Evolutionary conservation across 768 basidiomycete species (phyloP).

Genomic region (Phanerodontia chrysosporium): DNA sequence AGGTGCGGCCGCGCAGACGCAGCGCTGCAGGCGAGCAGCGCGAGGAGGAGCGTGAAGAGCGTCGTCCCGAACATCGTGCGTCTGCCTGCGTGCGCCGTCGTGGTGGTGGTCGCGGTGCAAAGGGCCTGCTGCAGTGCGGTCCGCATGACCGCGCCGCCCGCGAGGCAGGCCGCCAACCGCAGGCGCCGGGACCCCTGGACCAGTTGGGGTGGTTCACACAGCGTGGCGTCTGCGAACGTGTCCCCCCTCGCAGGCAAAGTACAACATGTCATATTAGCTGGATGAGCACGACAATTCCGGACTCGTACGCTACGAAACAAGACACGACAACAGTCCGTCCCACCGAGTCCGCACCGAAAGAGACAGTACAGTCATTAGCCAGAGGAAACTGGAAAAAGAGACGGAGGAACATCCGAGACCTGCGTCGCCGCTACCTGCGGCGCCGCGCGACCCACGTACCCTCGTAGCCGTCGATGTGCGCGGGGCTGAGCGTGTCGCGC

Average conservation of each 20-base stretch:
- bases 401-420: too few relatives aligned
- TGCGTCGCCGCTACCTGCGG: conserved; percentile 42
- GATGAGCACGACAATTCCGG: not conserved
- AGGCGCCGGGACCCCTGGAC: too few relatives aligned
- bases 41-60: not conserved
- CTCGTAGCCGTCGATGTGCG: conserved; percentile 69
- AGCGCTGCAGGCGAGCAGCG: not conserved
- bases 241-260: not conserved
- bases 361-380: too few relatives aligned
- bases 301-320: not conserved
- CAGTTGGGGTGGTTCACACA: too few relatives aligned
- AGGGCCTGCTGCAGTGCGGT: too few relatives aligned
- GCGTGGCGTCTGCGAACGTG: too few relatives aligned
- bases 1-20: not conserved
- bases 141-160: too few relatives aligned
- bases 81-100: not conserved
- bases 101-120: not conserved
- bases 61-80: not conserved
- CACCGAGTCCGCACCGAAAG: not conserved
- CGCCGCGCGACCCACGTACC: conserved; percentile 79
- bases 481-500: conserved; percentile 76
- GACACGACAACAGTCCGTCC: not conserved
- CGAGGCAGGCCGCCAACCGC: too few relatives aligned
- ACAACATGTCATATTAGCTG: not conserved
- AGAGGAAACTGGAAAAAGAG: not conserved